Evolutionary conservation across 805 yeast genomes (phyloP).

Genomic region (Metschnikowia hibisci): DNA sequence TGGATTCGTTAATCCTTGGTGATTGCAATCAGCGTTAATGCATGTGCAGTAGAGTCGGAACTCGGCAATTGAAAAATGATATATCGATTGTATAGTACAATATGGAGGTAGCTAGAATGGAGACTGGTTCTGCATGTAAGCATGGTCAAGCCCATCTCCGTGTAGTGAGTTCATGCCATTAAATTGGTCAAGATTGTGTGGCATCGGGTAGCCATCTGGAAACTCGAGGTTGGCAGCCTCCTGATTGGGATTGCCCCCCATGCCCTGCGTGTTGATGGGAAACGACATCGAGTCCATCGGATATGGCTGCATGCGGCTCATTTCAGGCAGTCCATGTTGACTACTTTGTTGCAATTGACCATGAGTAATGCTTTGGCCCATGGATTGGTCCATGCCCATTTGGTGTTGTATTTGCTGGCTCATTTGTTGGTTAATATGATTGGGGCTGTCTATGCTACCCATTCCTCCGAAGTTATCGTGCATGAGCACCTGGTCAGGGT

Average conservation of each 20-base stretch:
- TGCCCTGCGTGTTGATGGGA: neutral
- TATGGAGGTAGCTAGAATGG: conserved; percentile 1
- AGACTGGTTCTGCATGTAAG: conserved; percentile 4
- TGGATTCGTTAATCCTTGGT: no score
- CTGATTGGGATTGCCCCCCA: conserved; percentile 1
- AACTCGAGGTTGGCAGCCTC: conserved; percentile 1
- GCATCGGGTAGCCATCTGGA: neutral
- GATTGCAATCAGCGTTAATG: no score
- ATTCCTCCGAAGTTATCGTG: conserved; percentile 3
- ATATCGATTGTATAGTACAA: neutral
- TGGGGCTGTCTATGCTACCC: conserved; percentile 1
- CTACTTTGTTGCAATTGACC: conserved; percentile 1
- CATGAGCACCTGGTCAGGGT: conserved; percentile 3
- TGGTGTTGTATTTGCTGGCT: conserved; percentile 3
- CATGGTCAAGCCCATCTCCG: conserved; percentile 1
- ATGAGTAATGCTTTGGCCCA: neutral
- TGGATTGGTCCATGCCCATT: neutral
- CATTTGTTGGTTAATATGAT: conserved; percentile 3
- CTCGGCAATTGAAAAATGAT: no score
- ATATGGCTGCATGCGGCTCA: conserved; percentile 1
- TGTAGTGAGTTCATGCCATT: conserved; percentile 4
- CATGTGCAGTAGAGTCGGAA: no score
- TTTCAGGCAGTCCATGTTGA: conserved; percentile 1
- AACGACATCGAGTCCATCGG: conserved; percentile 4
- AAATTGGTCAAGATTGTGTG: conserved; percentile 2